Conservation (phyloP, 164 flowering plant species). For the Warburgia ugandensis region DNA sequence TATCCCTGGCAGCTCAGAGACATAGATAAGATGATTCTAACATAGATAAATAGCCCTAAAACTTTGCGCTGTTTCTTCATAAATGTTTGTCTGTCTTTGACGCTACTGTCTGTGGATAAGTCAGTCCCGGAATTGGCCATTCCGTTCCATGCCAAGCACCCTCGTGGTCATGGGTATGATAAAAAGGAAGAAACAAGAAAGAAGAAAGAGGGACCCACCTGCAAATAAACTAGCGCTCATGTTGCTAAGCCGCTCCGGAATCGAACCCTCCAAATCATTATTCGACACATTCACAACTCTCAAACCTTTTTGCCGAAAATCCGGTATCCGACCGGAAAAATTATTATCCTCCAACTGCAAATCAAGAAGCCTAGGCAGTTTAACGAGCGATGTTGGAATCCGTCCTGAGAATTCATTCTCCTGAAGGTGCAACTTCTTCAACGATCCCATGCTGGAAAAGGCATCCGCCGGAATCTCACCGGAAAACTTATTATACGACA, state of each 20-base stretch:
- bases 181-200: no score
- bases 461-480: constrained; percentile 9
- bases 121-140: no score
- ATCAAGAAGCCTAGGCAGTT: constrained; percentile 18
- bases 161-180: no score
- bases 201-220: not conserved
- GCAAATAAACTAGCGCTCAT: constrained; percentile 20
- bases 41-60: no score
- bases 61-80: no score
- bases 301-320: constrained; percentile 30
- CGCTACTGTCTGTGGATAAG: no score
- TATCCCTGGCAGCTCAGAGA: no score
- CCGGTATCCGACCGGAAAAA: constrained; percentile 35
- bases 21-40: no score
- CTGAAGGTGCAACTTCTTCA: constrained; percentile 33
- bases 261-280: constrained; percentile 38
- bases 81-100: no score
- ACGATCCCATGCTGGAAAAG: constrained; percentile 29
- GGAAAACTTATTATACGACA: constrained; percentile 9
- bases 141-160: no score
- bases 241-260: constrained; percentile 27
- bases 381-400: constrained; percentile 26
- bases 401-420: constrained; percentile 33
- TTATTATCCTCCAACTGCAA: constrained; percentile 37
- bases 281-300: constrained; percentile 36